Evolutionary conservation across 192 early-diverging fungal species (phyloP).

Genomic region (Pilaira anomala): DNA sequence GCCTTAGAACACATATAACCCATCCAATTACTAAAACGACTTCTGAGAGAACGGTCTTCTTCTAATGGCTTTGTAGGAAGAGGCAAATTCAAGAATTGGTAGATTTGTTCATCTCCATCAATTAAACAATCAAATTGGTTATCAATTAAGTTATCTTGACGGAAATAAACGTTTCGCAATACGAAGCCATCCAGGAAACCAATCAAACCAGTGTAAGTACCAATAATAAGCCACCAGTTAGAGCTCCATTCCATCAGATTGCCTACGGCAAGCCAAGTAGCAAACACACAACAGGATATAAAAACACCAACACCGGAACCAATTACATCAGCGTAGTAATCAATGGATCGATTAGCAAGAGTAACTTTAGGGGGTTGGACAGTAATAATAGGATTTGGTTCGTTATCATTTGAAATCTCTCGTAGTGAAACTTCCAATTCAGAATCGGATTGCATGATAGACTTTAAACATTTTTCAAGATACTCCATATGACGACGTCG

Average conservation of each 20-base stretch:
- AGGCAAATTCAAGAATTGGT: slow-evolving; percentile 7
- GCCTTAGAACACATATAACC: slow-evolving; percentile 9
- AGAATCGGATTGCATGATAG: slow-evolving; percentile 13
- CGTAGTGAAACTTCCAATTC: slow-evolving; percentile 13
- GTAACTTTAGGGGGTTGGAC: neutral
- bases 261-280: slow-evolving; percentile 15
- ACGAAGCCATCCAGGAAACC: slow-evolving; percentile 24
- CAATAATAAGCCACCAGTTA: slow-evolving; percentile 28
- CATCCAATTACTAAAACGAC: neutral
- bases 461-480: slow-evolving; percentile 1
- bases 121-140: slow-evolving; percentile 11
- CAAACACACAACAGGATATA: slow-evolving; percentile 11
- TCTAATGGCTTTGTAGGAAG: neutral
- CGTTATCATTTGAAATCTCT: slow-evolving; percentile 1
- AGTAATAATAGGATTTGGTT: slow-evolving; percentile 10
- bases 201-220: slow-evolving; percentile 27
- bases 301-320: slow-evolving; percentile 17
- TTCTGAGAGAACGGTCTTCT: neutral
- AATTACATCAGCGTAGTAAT: slow-evolving; percentile 24
- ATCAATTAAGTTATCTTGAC: slow-evolving; percentile 9
- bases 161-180: slow-evolving; percentile 18
- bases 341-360: slow-evolving; percentile 3
- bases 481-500: slow-evolving; percentile 19
- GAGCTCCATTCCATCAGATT: slow-evolving; percentile 7
- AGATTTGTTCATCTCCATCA: slow-evolving; percentile 1